Evolutionary conservation across 2,329 filamentous ascomycete species (phyloP).

Genomic region (Penicillium hesseltinei): DNA sequence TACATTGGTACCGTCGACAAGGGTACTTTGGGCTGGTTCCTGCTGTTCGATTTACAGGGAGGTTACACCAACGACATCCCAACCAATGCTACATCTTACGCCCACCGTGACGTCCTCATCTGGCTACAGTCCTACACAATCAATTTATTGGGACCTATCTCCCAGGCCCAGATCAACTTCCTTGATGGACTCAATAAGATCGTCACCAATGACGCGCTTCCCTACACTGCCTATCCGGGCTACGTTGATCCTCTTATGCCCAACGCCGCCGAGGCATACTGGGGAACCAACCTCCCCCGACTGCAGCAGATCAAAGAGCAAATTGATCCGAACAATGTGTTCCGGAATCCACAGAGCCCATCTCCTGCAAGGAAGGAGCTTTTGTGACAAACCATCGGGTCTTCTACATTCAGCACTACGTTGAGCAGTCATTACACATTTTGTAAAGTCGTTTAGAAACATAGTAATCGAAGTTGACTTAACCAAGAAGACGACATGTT

Average conservation of each 20-base stretch:
- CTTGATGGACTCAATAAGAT: conserved; percentile 17
- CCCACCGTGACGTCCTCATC: conserved; percentile 62
- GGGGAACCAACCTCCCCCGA: background rate
- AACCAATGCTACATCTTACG: conserved; percentile 57
- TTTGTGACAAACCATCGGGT: background rate
- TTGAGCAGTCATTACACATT: background rate
- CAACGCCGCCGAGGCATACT: background rate
- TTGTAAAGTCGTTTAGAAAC: no score
- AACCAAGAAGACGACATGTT: background rate
- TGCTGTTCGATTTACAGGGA: conserved; percentile 53
- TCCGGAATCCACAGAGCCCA: background rate
- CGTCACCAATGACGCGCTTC: background rate
- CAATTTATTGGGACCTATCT: conserved; percentile 46
- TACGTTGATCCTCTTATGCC: background rate
- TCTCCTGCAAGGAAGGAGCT: background rate
- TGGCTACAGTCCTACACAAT: conserved; percentile 62
- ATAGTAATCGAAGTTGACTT: background rate
- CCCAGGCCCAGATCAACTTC: conserved; percentile 7
- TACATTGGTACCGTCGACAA: background rate
- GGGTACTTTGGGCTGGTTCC: background rate
- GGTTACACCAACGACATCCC: conserved; percentile 55
- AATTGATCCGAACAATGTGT: background rate
- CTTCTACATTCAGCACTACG: background rate
- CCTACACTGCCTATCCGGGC: background rate
- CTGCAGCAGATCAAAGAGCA: background rate